Evolutionary conservation across 805 yeast genomes (phyloP), one percentile per base, ranked within the genome.

Genomic region (Jamesozyma hellenica): DNA sequence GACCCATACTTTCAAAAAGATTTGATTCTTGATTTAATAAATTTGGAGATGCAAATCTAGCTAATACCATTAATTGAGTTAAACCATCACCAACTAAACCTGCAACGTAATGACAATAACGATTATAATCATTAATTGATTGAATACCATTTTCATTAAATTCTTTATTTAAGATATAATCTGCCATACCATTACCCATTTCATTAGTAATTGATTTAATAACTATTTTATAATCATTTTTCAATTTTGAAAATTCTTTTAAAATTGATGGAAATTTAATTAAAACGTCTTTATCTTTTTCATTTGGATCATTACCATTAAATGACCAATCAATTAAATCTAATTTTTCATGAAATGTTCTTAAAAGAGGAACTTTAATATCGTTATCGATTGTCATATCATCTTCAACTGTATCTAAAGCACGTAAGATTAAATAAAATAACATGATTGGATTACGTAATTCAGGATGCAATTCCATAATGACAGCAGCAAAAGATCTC

Each of bases 111-210:
- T 88, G 88, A 64, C 99, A 92, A 67, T 92, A 92, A 45, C 81
- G 68, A 58, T 92, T 88, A 58, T 82, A 92, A 56, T 87, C 97
- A 44, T 72, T 68, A 34, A 83, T 59, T 1, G 96, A 85, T 36
- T 66, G 67, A 35, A 92, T 79, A 2, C 97, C 97, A 45, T 76
- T 75, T 48, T 73, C 58, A 59, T 85, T 86, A 66, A 84, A 84
- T 46, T 79, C 72, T 38, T 82, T 92, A 54, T 81, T 78, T 51
- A 72, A 67, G 39, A 83, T 77, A 63, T 88, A 92, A 55, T 85
- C 87, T 26, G 97, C 97, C 98, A 92, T 92, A 41, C 98, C 98
- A 50, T 84, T 77, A 42, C 97, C 98, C 98, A 92, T 92, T 60
- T 80, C 71, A 42, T 67, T 50, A 35, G 95, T 79, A 51, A 87